Evolutionary conservation across 495 filamentous ascomycete species (phyloP).

Genomic region (Amniculicola lignicola): DNA sequence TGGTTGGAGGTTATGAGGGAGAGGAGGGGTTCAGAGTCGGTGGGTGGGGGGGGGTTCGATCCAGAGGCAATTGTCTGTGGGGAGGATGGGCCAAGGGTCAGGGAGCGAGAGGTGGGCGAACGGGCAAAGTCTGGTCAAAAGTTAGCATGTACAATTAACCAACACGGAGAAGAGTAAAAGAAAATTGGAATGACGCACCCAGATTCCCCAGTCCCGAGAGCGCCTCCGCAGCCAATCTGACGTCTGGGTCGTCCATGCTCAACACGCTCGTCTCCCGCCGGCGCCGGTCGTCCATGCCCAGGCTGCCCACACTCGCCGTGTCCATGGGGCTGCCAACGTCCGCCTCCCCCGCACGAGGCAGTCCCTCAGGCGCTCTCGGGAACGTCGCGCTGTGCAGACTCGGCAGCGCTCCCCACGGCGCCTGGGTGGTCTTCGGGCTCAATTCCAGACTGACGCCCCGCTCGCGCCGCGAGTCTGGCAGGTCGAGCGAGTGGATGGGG

Average conservation of each 20-base stretch:
- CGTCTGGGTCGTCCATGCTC: conserved; percentile 80
- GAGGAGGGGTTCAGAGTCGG: conserved; percentile 70
- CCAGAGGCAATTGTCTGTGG: conserved; percentile 28
- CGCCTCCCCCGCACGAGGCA: conserved; percentile 15
- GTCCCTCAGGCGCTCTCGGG: conserved; percentile 14
- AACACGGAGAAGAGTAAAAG: too few relatives aligned
- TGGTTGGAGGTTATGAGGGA: conserved; percentile 76
- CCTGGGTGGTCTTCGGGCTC: conserved; percentile 7
- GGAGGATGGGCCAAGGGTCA: too few relatives aligned
- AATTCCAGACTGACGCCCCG: conserved; percentile 11
- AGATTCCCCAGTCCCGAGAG: conserved; percentile 73
- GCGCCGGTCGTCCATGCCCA: conserved; percentile 9
- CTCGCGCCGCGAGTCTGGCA: conserved; percentile 18
- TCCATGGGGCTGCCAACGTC: conserved; percentile 33
- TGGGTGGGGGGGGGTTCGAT: too few relatives aligned
- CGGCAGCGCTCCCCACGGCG: conserved; percentile 13
- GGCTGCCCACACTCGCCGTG: conserved; percentile 32
- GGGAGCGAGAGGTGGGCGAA: conserved; percentile 49
- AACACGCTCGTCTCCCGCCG: conserved; percentile 39
- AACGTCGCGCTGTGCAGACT: conserved; percentile 20
- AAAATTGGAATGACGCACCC: conserved; percentile 49
- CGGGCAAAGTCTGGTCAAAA: conserved; percentile 52
- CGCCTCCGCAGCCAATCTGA: conserved; percentile 78
- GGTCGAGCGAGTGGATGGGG: conserved; percentile 35
- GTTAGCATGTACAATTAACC: neutral